These are phyloP conservation scores for Suillus spraguei DNA, from an alignment of 768 basidiomycete species.

Conservation along the genomic window DNA sequence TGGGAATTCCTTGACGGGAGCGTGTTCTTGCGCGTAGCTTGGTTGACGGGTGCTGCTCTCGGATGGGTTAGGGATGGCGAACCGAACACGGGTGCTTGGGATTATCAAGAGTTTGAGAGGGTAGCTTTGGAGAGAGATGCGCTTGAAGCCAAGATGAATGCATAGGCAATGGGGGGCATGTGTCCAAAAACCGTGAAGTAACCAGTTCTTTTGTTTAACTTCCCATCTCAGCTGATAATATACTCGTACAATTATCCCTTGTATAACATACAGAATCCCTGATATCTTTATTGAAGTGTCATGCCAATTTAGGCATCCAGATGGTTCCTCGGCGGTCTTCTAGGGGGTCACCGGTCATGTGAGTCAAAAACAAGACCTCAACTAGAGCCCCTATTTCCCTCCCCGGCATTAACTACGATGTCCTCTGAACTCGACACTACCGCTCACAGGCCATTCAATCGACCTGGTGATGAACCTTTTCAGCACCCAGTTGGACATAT, in stretches of 20 bases:
- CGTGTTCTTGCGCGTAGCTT: constrained; percentile 61
- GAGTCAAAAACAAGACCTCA: background rate
- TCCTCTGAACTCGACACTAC: constrained; percentile 19
- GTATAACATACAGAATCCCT: background rate
- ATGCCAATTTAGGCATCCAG: background rate
- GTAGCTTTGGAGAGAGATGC: constrained; percentile 24
- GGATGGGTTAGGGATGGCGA: constrained; percentile 45
- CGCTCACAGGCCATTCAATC: constrained; percentile 19
- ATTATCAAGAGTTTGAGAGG: constrained; percentile 32
- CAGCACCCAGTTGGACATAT: constrained; percentile 22
- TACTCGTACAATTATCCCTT: background rate
- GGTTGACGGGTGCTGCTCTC: constrained; percentile 47
- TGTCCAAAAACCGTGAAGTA: background rate
- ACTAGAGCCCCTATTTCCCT: background rate
- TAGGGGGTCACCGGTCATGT: background rate
- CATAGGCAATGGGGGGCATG: background rate
- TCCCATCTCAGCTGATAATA: constrained; percentile 2
- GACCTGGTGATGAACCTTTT: constrained; percentile 20
- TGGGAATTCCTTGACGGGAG: constrained; percentile 60
- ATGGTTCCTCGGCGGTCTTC: no score
- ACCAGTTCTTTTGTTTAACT: background rate
- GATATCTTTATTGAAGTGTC: background rate
- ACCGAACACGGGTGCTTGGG: constrained; percentile 27
- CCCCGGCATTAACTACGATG: constrained; percentile 13
- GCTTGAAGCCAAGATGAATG: constrained; percentile 14